A percentile compares a stretch with the other conserved stretches of the same genome.
These are phyloP conservation scores for Boletus vinaceobasis DNA, from an alignment of 768 basidiomycete species.

Conservation along the genomic window DNA sequence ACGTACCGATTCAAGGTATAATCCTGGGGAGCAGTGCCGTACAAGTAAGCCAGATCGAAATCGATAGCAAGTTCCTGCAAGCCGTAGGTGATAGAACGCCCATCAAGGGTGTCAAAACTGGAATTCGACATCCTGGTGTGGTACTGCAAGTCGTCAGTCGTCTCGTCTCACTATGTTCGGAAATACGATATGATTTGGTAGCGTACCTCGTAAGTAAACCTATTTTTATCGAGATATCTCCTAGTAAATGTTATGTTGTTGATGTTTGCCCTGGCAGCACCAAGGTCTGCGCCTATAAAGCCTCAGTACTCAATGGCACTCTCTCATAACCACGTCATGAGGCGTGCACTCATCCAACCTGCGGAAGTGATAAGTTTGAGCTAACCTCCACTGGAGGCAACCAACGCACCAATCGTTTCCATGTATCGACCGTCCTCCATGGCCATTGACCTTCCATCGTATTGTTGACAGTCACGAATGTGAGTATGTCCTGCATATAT, in stretches of 20 bases:
- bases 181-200: background rate
- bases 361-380: background rate
- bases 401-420: slow-evolving; percentile 76
- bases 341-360: slow-evolving; percentile 61
- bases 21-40: slow-evolving; percentile 74
- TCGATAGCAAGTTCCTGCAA: slow-evolving; percentile 48
- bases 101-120: slow-evolving; percentile 60
- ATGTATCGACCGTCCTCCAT: slow-evolving; percentile 86
- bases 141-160: slow-evolving; percentile 46
- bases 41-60: slow-evolving; percentile 62
- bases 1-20: slow-evolving; percentile 63
- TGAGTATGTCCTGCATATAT: slow-evolving; percentile 47
- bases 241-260: slow-evolving; percentile 61
- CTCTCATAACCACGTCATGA: too few species aligned
- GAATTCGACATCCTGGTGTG: slow-evolving; percentile 53
- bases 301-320: too few species aligned
- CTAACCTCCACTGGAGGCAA: background rate
- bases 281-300: slow-evolving; percentile 46
- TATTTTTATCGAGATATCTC: slow-evolving; percentile 78
- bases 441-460: slow-evolving; percentile 29
- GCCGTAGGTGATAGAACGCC: slow-evolving; percentile 51
- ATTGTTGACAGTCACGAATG: slow-evolving; percentile 27
- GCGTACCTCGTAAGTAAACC: slow-evolving; percentile 69
- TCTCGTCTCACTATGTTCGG: background rate
- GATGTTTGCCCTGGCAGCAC: slow-evolving; percentile 33